phyloP scores from a whole-genome alignment of 768 basidiomycete genomes.

The Terana coerulea region DNA sequence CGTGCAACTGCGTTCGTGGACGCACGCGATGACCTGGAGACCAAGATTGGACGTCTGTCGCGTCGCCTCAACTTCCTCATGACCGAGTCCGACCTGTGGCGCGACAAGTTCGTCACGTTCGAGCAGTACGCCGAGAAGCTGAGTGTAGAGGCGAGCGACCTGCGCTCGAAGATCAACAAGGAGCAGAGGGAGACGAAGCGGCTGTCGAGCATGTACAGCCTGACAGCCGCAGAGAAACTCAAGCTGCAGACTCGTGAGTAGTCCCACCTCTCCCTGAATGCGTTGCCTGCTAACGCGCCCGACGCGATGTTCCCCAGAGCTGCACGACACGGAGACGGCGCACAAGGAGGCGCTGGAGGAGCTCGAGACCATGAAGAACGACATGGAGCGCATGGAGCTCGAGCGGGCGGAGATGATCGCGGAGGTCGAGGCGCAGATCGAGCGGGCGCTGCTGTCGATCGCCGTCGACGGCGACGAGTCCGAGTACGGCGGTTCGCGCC shows the following conservation, averaged over 20 bases:
- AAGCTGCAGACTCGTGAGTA: conserved; percentile 75
- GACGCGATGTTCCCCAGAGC: conserved; percentile 48
- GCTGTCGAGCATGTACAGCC: conserved; percentile 70
- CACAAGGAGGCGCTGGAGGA: conserved; percentile 80
- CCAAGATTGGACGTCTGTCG: conserved; percentile 85
- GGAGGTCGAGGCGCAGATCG: conserved; percentile 91
- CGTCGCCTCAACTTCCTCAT: conserved; percentile 87
- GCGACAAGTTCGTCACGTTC: conserved; percentile 91
- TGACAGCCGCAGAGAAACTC: conserved; percentile 75
- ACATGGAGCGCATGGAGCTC: conserved; percentile 85
- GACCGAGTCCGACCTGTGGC: conserved; percentile 88
- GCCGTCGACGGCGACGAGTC: conserved; percentile 76
- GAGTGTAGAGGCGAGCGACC: conserved; percentile 79
- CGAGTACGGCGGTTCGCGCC: conserved; percentile 68
- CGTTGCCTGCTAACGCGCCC: too few relatives aligned
- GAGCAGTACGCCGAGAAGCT: conserved; percentile 93
- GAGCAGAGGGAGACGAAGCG: conserved; percentile 88
- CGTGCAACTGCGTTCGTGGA: conserved; percentile 95
- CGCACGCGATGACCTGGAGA: conserved; percentile 89
- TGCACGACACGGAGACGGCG: conserved; percentile 76
- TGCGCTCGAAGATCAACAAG: conserved; percentile 84
- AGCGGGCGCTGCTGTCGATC: conserved; percentile 82
- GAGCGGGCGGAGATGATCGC: conserved; percentile 88
- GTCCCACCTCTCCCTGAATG: background rate
- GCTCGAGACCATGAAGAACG: conserved; percentile 76